phyloP scores from a whole-genome alignment of 1,139 yeast species.

The Geotrichum bryndzae region DNA sequence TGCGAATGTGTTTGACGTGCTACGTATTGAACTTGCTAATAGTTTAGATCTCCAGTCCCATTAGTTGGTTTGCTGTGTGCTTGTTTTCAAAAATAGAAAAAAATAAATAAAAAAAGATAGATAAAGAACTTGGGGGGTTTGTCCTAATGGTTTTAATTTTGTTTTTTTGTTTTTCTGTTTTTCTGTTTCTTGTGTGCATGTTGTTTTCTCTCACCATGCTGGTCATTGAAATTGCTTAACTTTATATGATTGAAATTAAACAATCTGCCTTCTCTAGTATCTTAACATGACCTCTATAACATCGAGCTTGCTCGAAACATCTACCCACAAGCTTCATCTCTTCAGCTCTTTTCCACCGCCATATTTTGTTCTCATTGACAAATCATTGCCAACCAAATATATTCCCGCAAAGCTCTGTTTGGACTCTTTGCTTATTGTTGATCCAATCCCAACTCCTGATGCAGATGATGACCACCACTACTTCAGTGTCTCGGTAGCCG shows the following conservation, averaged over 20 bases:
- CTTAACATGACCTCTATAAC: not conserved
- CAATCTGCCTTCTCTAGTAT: not conserved
- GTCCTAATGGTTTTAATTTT: too few species aligned
- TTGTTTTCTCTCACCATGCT: not conserved
- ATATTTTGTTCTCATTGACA: conserved; percentile 10
- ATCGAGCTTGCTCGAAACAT: conserved; percentile 7
- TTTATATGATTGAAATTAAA: not conserved
- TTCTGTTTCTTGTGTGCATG: not conserved
- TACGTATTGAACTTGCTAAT: too few species aligned
- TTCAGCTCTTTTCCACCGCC: conserved; percentile 6
- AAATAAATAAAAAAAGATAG: too few species aligned
- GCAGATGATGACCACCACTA: not conserved
- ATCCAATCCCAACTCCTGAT: not conserved
- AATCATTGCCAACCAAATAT: conserved; percentile 8
- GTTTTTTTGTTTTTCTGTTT: too few species aligned
- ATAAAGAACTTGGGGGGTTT: too few species aligned
- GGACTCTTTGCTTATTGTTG: not conserved
- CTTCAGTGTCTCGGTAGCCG: not conserved
- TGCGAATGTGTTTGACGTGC: too few species aligned
- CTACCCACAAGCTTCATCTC: conserved; percentile 11
- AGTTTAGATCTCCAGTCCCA: too few species aligned
- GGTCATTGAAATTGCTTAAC: not conserved
- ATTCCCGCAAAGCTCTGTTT: not conserved
- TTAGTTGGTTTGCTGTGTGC: too few species aligned
- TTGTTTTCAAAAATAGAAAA: too few species aligned